Evolutionary conservation across 2,329 filamentous ascomycete species (phyloP).

Genomic region (Xylariaceae sp.): DNA sequence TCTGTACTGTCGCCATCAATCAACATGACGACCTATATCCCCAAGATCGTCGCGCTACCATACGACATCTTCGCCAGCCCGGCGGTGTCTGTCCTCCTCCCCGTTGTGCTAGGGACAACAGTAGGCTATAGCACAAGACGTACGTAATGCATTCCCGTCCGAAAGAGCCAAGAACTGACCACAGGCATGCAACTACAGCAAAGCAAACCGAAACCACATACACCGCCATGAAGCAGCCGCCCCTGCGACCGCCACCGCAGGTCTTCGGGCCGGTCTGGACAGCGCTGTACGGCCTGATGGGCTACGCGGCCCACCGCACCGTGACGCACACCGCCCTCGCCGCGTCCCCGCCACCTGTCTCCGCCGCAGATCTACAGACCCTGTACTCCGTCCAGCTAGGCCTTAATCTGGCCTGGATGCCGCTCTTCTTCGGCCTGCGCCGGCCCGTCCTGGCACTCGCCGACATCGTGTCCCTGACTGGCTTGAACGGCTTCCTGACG

Average conservation of each 20-base stretch:
- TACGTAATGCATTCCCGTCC: conserved; percentile 35
- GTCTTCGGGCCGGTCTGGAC: conserved; percentile 64
- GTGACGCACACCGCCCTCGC: conserved; percentile 57
- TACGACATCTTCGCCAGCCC: conserved; percentile 64
- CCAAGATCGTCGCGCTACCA: conserved; percentile 67
- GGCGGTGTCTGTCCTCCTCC: conserved; percentile 68
- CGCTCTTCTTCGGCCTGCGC: conserved; percentile 78
- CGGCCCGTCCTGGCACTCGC: conserved; percentile 67
- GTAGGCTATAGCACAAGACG: conserved; percentile 64
- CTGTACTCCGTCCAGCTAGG: conserved; percentile 82
- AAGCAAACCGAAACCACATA: conserved; percentile 58
- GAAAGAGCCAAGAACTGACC: neutral
- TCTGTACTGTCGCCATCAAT: neutral
- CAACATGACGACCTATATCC: conserved; percentile 72
- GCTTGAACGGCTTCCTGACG: conserved; percentile 66
- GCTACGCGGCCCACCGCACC: conserved; percentile 79
- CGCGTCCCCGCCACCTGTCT: conserved; percentile 27
- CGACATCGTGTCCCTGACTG: conserved; percentile 69
- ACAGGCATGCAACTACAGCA: conserved; percentile 34
- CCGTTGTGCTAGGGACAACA: conserved; percentile 65
- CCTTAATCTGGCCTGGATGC: conserved; percentile 86
- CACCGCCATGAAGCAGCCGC: conserved; percentile 60
- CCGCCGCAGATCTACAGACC: conserved; percentile 58
- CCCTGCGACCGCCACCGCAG: conserved; percentile 53
- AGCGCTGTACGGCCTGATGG: conserved; percentile 69